phyloP scores from a whole-genome alignment of 2,329 filamentous ascomycete species.

The Botrytis fabae region DNA sequence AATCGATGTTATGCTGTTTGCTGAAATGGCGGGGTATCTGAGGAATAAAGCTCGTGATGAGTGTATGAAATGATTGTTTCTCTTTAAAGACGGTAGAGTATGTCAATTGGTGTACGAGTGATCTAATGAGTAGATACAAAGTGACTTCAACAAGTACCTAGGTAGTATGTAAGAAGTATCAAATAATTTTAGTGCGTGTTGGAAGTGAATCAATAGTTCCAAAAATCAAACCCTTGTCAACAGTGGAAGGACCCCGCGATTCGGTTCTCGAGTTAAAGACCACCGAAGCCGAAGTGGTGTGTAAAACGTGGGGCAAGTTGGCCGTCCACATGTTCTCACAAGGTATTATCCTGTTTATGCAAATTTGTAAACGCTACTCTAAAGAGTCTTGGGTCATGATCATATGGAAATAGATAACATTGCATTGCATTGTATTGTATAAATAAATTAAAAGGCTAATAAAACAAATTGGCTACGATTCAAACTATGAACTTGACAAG shows the following conservation, averaged over 20 bases:
- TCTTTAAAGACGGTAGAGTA: background rate
- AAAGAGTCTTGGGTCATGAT: background rate
- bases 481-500: slow-evolving; percentile 28
- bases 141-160: background rate
- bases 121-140: background rate
- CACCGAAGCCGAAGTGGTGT: slow-evolving; percentile 24
- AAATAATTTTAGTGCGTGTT: background rate
- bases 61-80: background rate
- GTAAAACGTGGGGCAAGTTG: slow-evolving; percentile 17
- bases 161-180: background rate
- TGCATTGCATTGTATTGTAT: background rate
- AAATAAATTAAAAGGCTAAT: background rate
- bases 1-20: background rate
- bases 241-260: slow-evolving; percentile 29
- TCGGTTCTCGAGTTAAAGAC: slow-evolving; percentile 28
- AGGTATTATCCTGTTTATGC: background rate
- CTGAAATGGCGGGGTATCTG: background rate
- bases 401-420: background rate
- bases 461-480: slow-evolving; percentile 16
- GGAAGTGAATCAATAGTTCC: slow-evolving; percentile 1
- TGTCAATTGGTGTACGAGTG: background rate
- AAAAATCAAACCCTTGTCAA: slow-evolving; percentile 2
- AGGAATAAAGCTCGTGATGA: background rate
- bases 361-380: background rate
- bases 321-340: background rate